Evolutionary conservation across 2,329 filamentous ascomycete species (phyloP).

Genomic region (Neofusicoccum parvum): DNA sequence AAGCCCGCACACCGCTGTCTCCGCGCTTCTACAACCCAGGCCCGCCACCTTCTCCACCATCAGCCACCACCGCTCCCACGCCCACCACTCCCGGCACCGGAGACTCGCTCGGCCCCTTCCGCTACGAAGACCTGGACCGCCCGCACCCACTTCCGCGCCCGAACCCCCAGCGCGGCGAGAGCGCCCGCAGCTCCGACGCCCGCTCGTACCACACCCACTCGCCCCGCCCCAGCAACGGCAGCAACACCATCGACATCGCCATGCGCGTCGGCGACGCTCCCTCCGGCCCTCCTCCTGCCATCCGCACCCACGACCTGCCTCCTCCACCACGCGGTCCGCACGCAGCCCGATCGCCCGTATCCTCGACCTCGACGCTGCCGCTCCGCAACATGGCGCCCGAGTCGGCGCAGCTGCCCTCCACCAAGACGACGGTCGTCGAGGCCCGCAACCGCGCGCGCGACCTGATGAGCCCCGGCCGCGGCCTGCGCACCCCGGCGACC

Average conservation of each 20-base stretch:
- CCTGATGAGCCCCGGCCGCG: not conserved
- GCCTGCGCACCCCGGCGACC: slow-evolving; percentile 50
- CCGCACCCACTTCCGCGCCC: slow-evolving; percentile 36
- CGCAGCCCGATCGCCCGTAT: slow-evolving; percentile 20
- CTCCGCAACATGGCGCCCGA: slow-evolving; percentile 34
- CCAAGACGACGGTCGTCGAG: slow-evolving; percentile 48
- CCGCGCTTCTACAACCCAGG: slow-evolving; percentile 59
- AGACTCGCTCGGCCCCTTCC: slow-evolving; percentile 34
- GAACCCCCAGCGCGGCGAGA: slow-evolving; percentile 32
- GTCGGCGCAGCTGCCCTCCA: slow-evolving; percentile 33
- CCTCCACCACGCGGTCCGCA: slow-evolving; percentile 21
- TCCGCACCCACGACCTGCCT: not conserved
- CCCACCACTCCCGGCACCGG: slow-evolving; percentile 34
- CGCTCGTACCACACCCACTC: slow-evolving; percentile 8
- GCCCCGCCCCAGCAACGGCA: slow-evolving; percentile 11
- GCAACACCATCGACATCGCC: slow-evolving; percentile 19
- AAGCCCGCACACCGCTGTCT: slow-evolving; percentile 56
- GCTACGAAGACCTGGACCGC: slow-evolving; percentile 34
- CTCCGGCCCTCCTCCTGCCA: slow-evolving; percentile 7
- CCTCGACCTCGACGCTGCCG: slow-evolving; percentile 34
- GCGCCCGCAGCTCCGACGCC: slow-evolving; percentile 23
- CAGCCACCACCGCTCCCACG: slow-evolving; percentile 22
- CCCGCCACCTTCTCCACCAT: slow-evolving; percentile 51
- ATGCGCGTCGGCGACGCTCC: slow-evolving; percentile 7
- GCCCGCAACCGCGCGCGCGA: slow-evolving; percentile 16